Evolutionary conservation across 148 eudicot genomes (phyloP), one percentile per base, ranked within the genome.

Genomic region (Suaeda aralocaspica): DNA sequence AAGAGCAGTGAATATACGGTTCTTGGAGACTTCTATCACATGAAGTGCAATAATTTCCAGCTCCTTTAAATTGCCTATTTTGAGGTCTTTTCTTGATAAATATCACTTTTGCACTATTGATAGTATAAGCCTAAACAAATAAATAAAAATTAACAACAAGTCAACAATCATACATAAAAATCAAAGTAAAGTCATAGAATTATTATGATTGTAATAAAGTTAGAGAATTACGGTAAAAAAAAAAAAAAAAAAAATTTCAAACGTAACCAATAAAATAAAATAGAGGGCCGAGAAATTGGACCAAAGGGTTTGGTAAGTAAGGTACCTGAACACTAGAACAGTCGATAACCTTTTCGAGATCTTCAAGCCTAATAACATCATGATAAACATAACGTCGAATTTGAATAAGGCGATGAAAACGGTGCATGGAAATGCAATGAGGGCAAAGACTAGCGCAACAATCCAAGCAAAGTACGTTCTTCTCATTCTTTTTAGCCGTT

Each of bases 41-140:
- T 4, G 99, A 89, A 65, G 97, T 94, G 79, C 99, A 94, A 66
- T 88, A 91, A 55, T 87, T 94, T 79, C 88, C 96, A 24, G 95
- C 83, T 48, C 97, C 99, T 77, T 94, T 94, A 41, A 94, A 94
- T 70, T 87, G 97, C 79, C 97, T 86, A 64, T 94, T 94, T 72
- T 94, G 99, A 64, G 97, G 99, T 58, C 99, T 86, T 78, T 94
- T 94, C 88, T 89, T 94, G 45, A 94, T 94, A 51, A 94, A 94
- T 19, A 94, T 76, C 74, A 91, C 99, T 80, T 94, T 94, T 1
- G 96, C 87, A 77, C 88, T 87, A 58, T 94, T 94, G 52, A 94
- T 94, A 0, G 99, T 94, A 66, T 94, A 94, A 33, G 99, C 91
- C 99, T 94, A 78, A 28, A 59, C n/a, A n/a, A n/a, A n/a, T n/a